Percentiles rank a stretch among this genome's conserved stretches.
Conservation (phyloP, 805 yeast species). For the Komagataella pastoris region DNA sequence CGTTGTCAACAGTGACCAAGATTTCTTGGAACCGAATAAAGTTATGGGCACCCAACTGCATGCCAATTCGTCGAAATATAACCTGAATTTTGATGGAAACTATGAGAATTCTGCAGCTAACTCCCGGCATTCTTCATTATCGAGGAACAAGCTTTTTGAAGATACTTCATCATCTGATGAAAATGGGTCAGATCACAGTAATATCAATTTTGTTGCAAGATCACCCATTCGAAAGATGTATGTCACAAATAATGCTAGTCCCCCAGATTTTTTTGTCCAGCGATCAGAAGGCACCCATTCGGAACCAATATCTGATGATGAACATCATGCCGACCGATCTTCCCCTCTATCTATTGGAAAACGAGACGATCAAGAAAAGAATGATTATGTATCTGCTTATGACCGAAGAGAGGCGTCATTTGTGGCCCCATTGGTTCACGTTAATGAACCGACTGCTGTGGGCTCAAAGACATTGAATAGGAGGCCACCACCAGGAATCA, state of each 20-base stretch:
- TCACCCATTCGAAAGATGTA: slow-evolving; percentile 17
- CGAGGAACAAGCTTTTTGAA: neutral
- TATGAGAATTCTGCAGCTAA: neutral
- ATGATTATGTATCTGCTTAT: slow-evolving; percentile 7
- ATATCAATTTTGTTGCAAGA: slow-evolving; percentile 19
- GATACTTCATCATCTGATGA: neutral
- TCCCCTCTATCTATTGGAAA: slow-evolving; percentile 1
- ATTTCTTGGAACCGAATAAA: neutral
- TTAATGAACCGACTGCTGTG: neutral
- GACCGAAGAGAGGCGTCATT: slow-evolving; percentile 25
- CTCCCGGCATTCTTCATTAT: neutral
- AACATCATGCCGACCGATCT: slow-evolving; percentile 3
- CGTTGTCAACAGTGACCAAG: neutral
- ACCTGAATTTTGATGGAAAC: neutral
- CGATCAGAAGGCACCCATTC: neutral
- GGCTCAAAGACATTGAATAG: neutral
- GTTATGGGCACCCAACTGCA: neutral
- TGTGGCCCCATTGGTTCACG: slow-evolving; percentile 12
- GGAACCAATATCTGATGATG: neutral
- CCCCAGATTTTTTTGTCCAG: neutral
- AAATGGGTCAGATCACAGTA: slow-evolving; percentile 8
- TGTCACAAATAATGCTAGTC: slow-evolving; percentile 6
- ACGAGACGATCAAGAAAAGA: slow-evolving; percentile 1
- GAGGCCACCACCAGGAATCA: neutral
- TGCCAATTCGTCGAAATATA: neutral